Percentiles rank a stretch among this genome's conserved stretches.
phyloP scores from a whole-genome alignment of 75 land plant species.

The Isoetes taiwanensis region DNA sequence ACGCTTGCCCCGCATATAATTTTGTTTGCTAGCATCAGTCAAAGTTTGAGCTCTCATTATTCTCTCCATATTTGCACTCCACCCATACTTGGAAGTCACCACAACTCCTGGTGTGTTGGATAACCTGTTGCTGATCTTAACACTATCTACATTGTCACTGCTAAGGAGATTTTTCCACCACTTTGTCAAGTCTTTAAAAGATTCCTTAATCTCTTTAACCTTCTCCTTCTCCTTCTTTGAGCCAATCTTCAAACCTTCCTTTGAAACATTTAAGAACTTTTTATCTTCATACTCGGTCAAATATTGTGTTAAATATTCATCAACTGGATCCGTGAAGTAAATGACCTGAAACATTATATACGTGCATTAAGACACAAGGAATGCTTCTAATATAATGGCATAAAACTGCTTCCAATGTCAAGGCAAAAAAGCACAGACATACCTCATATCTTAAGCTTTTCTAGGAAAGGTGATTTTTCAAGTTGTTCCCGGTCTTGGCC shows the following conservation, averaged over 20 bases:
- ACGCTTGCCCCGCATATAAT: conserved; percentile 89
- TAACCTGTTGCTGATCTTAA: conserved; percentile 77
- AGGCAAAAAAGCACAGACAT: not conserved
- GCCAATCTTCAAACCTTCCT: conserved; percentile 87
- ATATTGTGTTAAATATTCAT: conserved; percentile 93
- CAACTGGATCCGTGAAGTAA: conserved; percentile 95
- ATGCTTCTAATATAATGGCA: not conserved
- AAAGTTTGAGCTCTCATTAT: conserved; percentile 91
- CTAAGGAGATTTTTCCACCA: conserved; percentile 91
- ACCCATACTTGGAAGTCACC: conserved; percentile 91
- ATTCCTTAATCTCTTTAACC: conserved; percentile 64
- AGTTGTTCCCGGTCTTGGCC: conserved; percentile 79
- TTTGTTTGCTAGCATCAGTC: conserved; percentile 65
- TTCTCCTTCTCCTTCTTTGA: conserved; percentile 52
- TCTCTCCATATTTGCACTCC: conserved; percentile 99
- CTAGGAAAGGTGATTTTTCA: conserved; percentile 96
- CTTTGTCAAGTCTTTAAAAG: conserved; percentile 76
- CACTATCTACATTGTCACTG: conserved; percentile 73
- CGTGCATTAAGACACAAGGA: not conserved
- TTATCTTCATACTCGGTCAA: conserved; percentile 97
- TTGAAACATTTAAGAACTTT: conserved; percentile 94
- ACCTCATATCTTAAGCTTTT: conserved; percentile 90
- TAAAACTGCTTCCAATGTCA: not conserved
- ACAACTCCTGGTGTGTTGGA: conserved; percentile 88
- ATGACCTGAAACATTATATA: conserved; percentile 51